A percentile compares a stretch with the other conserved stretches of the same genome.
These are phyloP conservation scores for Xylariaceae sp. DNA, from an alignment of 2,329 filamentous ascomycete genomes.

Conservation along the genomic window DNA sequence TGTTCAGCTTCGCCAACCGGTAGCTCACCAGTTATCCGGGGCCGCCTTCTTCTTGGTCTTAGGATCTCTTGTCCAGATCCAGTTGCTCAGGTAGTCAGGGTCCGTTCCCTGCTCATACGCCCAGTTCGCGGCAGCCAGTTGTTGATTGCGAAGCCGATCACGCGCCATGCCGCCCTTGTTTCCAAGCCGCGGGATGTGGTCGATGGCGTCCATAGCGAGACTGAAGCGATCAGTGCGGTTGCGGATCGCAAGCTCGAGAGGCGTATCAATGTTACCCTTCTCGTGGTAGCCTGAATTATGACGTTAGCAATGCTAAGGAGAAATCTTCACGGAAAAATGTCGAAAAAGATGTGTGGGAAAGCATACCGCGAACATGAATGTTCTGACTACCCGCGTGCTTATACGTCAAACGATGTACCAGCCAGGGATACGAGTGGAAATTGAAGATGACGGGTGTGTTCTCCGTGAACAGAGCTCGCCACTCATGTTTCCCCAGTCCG, in stretches of 20 bases:
- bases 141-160: constrained; percentile 58
- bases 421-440: constrained; percentile 79
- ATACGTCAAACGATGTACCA: constrained; percentile 72
- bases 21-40: neutral
- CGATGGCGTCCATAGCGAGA: constrained; percentile 70
- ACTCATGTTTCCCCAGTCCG: constrained; percentile 62
- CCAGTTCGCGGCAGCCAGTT: constrained; percentile 58
- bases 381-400: constrained; percentile 64
- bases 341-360: constrained; percentile 20
- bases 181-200: constrained; percentile 56
- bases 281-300: constrained; percentile 57
- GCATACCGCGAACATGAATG: constrained; percentile 59
- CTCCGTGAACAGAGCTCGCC: constrained; percentile 63
- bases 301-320: neutral
- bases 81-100: constrained; percentile 58
- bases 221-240: constrained; percentile 75
- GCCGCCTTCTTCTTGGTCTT: constrained; percentile 2
- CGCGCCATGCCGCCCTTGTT: constrained; percentile 59
- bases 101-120: constrained; percentile 69
- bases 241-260: constrained; percentile 70
- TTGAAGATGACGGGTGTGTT: constrained; percentile 74
- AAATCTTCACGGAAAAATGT: neutral
- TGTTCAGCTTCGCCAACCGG: too few relatives aligned
- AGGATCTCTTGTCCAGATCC: constrained; percentile 54
- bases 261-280: constrained; percentile 81